These are phyloP conservation scores for Fusarium irregulare DNA, from an alignment of 2,329 filamentous ascomycete species.

Conservation along the genomic window DNA sequence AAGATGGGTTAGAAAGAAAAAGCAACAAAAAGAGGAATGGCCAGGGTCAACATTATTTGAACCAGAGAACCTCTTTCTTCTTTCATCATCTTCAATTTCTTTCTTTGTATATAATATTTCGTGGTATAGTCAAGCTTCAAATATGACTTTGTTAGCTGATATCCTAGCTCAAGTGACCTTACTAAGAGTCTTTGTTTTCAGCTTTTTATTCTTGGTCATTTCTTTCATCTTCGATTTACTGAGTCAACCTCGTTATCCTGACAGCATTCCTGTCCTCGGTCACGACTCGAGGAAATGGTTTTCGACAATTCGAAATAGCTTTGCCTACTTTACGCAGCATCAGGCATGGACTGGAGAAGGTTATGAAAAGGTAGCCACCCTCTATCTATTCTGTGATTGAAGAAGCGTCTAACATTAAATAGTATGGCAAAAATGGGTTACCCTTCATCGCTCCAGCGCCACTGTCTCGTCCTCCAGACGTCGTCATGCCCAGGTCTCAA, in stretches of 20 bases:
- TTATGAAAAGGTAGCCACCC: conserved; percentile 53
- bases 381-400: no score
- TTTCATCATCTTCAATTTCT: background rate
- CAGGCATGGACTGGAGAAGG: conserved; percentile 57
- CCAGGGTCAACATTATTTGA: background rate
- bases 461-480: conserved; percentile 55
- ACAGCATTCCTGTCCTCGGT: conserved; percentile 56
- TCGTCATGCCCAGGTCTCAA: conserved; percentile 58
- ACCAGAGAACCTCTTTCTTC: background rate
- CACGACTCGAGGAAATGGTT: conserved; percentile 50
- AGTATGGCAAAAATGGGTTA: conserved; percentile 56
- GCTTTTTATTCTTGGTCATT: conserved; percentile 50
- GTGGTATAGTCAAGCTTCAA: background rate
- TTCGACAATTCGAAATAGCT: conserved; percentile 54
- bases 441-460: conserved; percentile 58
- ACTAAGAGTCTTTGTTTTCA: conserved; percentile 44
- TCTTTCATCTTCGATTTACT: conserved; percentile 56
- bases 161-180: conserved; percentile 49
- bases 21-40: background rate
- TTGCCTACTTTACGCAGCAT: conserved; percentile 53
- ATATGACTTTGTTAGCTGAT: conserved; percentile 21
- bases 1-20: background rate
- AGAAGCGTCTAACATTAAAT: background rate
- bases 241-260: conserved; percentile 54
- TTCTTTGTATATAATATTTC: background rate